Base-by-base conservation (phyloP, 1,284 basidiomycete species). In the Vanrija sp. region DNA sequence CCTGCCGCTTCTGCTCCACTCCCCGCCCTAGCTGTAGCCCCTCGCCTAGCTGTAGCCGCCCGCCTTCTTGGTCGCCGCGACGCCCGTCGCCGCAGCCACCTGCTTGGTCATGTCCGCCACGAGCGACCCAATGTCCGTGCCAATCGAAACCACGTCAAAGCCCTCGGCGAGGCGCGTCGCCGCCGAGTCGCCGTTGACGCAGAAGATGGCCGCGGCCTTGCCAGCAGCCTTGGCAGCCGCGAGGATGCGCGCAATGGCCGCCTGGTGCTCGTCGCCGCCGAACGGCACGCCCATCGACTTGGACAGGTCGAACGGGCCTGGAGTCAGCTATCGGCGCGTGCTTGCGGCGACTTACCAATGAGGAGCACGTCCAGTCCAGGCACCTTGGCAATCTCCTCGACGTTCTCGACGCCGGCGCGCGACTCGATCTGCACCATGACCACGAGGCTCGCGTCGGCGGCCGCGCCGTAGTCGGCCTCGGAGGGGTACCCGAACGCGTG, bases 371-470 rank as follows among this genome's bases (percentile, higher is more conserved):
- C 81, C 78, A 86, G 76, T 0, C 85, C 84, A 31, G 83, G 80
- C 5, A 85, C 84, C 4, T 75, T 64, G 10, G 84, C 82, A 51
- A 87, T 86, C 41, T 80, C 79, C 25, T 83, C 77, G 18, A 84
- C 72, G 57, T 85, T 87, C 47, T 81, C 63, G 14, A 85, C 79
- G 0, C 78, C 84, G 42, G 83, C 81, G 49, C 67, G 75, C 6
- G 80, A 85, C 72, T 86, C 84, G 53, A 86, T 85, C 69, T 86
- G 85, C 3, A 84, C 79, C 72, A 85, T 81, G 22, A 86, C 78
- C 20, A 84, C 57, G 16, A 84, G 71, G 23, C 76, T 71, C 1
- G 81, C 78, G 62, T 86, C 85, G 3, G 84, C 84, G 4, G 71
- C 66, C 1, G 68, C 62, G 31, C 85, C 68, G 63, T 86, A 87